Evolutionary conservation across 805 yeast genomes (phyloP).

Genomic region (Kodamaea jinghongensis): DNA sequence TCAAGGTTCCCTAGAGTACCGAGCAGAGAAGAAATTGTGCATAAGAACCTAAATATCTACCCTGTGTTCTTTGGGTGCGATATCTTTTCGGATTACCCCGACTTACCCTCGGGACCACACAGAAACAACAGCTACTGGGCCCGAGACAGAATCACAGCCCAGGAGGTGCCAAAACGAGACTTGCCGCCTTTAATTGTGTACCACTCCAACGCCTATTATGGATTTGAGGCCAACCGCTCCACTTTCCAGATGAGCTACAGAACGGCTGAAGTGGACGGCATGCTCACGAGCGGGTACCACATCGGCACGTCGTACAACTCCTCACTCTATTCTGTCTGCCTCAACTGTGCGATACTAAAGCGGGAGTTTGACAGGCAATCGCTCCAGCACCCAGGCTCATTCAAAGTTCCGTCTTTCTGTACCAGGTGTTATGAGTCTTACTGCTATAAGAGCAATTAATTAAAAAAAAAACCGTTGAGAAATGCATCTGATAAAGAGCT

Average conservation of each 20-base stretch:
- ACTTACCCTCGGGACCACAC: background rate
- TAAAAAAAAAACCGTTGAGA: constrained; percentile 10
- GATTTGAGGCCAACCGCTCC: constrained; percentile 51
- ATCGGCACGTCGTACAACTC: constrained; percentile 48
- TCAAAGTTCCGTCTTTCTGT: constrained; percentile 16
- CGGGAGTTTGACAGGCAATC: constrained; percentile 44
- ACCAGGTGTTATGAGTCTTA: constrained; percentile 16
- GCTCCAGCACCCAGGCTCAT: constrained; percentile 3
- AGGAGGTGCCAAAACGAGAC: background rate
- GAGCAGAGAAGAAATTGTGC: constrained; percentile 20
- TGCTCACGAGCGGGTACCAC: constrained; percentile 52
- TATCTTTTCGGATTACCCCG: constrained; percentile 28
- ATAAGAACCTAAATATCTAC: constrained; percentile 15
- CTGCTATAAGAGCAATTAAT: constrained; percentile 16
- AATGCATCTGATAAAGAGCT: constrained; percentile 10
- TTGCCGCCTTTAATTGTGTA: constrained; percentile 56
- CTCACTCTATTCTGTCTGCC: constrained; percentile 41
- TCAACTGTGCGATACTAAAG: constrained; percentile 57
- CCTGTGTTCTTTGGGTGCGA: constrained; percentile 47
- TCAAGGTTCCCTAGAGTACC: constrained; percentile 40
- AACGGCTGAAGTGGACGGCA: constrained; percentile 37
- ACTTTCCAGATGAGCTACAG: constrained; percentile 57
- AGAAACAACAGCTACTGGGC: constrained; percentile 1
- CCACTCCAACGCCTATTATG: constrained; percentile 42
- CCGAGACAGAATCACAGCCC: too few species aligned